These are phyloP conservation scores for Wolfiporia cocos DNA, from an alignment of 1,284 basidiomycete species.

Conservation along the genomic window DNA sequence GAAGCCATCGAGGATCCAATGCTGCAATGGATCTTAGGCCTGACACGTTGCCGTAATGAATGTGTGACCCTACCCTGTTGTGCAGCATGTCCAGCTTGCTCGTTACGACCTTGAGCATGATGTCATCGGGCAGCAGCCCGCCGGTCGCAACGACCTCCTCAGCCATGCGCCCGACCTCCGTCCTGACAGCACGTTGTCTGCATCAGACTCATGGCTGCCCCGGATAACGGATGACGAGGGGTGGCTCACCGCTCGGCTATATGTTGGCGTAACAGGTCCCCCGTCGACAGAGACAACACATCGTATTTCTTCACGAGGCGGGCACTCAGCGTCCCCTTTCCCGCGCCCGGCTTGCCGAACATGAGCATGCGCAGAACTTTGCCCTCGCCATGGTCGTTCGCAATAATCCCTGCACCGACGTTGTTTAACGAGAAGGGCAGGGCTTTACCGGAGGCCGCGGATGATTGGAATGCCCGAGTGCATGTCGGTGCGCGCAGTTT, in stretches of 20 bases:
- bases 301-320: slow-evolving; percentile 74
- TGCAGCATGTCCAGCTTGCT: slow-evolving; percentile 64
- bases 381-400: slow-evolving; percentile 25
- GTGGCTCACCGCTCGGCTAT: slow-evolving; percentile 54
- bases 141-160: slow-evolving; percentile 74
- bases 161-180: slow-evolving; percentile 65
- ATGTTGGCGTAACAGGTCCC: slow-evolving; percentile 76
- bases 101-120: slow-evolving; percentile 72
- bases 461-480: slow-evolving; percentile 30
- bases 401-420: slow-evolving; percentile 27
- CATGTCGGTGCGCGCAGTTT: slow-evolving; percentile 7
- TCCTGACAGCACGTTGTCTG: slow-evolving; percentile 32
- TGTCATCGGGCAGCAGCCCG: slow-evolving; percentile 69
- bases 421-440: slow-evolving; percentile 47
- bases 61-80: slow-evolving; percentile 61
- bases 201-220: neutral
- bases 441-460: slow-evolving; percentile 35
- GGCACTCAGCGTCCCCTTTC: slow-evolving; percentile 74
- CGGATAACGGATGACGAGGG: slow-evolving; percentile 3
- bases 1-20: slow-evolving; percentile 97
- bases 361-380: slow-evolving; percentile 67
- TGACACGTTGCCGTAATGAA: no score
- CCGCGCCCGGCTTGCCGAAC: slow-evolving; percentile 78
- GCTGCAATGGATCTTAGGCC: no score
- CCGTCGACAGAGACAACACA: slow-evolving; percentile 70